Evolutionary conservation across 1,284 basidiomycete species (phyloP), one percentile per base, ranked within the genome.

Genomic region (Malassezia slooffiae): DNA sequence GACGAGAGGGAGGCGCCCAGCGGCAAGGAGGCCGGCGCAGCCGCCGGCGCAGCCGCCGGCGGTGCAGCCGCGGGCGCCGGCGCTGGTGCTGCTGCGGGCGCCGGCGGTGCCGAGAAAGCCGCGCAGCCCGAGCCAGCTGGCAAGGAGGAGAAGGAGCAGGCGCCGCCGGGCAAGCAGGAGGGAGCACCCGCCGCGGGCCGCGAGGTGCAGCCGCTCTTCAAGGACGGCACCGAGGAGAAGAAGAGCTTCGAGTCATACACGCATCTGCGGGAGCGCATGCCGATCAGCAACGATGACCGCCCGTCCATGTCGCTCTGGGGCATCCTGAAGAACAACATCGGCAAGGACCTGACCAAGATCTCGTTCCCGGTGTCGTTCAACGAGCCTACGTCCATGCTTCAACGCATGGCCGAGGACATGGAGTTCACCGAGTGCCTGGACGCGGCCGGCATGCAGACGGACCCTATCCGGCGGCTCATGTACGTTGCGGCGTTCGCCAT

Each of bases 401-500:
- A 79, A 62, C 69, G 76, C 32, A 78, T 78, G 74, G 73, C 73
- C 8, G 72, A 73, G 50, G 72, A 73, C 55, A 68, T 72, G 67
- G 58, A 60, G 37, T 66, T 60, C 33, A 47, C 55, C 15, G 57
- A 63, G 22, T 58, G 57, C 27, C 51, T 91, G 55, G 87, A 91
- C 62, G 80, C 82, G 3, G 91, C 91, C 10, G 79, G 79, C 2
- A 74, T 74, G 38, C 84, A 91, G 63, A 66, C 71, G 26, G 86
- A 93, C 62, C 80, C 85, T 5, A 77, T 83, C 35, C 79, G 80
- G 45, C 80, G 91, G 6, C 80, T 95, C 46, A 89, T 88, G 0
- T 97, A 82, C 62, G 88, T 97, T 3, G 88, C 85, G 10, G 91
- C 88, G 0, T 97, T 96, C 70, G 91, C 89, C 2, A 93, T 93